These are phyloP conservation scores for Colletotrichum sp. DNA, from an alignment of 2,329 filamentous ascomycete species.

Conservation along the genomic window DNA sequence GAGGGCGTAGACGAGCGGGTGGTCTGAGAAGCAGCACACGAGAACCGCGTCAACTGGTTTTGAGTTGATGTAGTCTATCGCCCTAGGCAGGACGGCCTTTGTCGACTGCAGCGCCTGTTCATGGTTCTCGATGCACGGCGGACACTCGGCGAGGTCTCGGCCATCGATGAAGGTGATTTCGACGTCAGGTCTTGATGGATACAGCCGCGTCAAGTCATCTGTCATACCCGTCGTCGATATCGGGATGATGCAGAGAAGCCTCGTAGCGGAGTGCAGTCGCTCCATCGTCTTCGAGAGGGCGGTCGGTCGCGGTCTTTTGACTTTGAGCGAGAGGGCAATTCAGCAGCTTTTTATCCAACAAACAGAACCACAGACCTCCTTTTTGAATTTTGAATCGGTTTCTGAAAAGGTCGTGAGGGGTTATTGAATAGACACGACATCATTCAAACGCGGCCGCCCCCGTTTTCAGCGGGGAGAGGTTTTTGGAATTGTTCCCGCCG, in stretches of 20 bases:
- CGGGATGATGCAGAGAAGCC: constrained; percentile 8
- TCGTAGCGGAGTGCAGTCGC: not conserved
- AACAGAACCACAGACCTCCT: not conserved
- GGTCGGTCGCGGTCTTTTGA: not conserved
- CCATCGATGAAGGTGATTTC: constrained; percentile 5
- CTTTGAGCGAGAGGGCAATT: not conserved
- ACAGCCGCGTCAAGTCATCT: not conserved
- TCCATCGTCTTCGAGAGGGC: not conserved
- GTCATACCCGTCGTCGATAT: constrained; percentile 17
- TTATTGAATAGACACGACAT: not conserved
- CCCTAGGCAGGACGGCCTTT: not conserved
- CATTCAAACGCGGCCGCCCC: not conserved
- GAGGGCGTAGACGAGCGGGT: constrained; percentile 5
- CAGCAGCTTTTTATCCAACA: not conserved
- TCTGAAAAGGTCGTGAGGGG: not conserved
- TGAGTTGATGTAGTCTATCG: not conserved
- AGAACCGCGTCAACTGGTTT: not conserved
- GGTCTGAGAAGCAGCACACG: constrained; percentile 16
- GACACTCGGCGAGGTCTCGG: not conserved
- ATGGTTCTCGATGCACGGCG: constrained; percentile 9
- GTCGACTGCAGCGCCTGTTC: not conserved
- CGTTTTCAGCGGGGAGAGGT: not conserved
- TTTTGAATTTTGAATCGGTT: not conserved
- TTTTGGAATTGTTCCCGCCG: not conserved
- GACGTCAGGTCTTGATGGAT: not conserved